Percentiles rank a stretch among this genome's conserved stretches.
phyloP scores from a whole-genome alignment of 1,284 basidiomycete genomes.

The Tylopilus orsonianus region DNA sequence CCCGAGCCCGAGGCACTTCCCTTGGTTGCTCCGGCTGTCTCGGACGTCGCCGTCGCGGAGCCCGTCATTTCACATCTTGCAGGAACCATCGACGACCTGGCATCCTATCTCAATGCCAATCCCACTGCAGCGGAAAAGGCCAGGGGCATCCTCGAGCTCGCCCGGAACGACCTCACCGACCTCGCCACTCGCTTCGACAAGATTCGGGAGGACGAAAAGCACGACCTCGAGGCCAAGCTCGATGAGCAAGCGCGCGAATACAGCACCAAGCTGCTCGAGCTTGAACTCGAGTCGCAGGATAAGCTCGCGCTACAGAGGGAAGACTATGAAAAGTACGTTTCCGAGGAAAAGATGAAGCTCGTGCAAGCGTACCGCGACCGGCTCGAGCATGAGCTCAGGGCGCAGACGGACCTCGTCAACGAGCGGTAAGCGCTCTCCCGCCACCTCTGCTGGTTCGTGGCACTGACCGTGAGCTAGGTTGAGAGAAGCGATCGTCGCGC shows the following conservation, averaged over 20 bases:
- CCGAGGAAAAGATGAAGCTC: conserved; percentile 76
- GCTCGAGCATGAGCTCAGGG: conserved; percentile 82
- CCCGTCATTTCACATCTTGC: conserved; percentile 93
- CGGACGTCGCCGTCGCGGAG: conserved; percentile 71
- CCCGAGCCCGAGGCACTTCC: conserved; percentile 55
- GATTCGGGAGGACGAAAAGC: conserved; percentile 80
- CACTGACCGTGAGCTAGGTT: conserved; percentile 50
- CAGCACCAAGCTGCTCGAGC: conserved; percentile 76
- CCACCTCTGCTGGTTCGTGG: not conserved
- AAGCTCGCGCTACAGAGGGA: conserved; percentile 86
- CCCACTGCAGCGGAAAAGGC: conserved; percentile 69
- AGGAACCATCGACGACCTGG: conserved; percentile 90
- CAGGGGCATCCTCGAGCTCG: conserved; percentile 69
- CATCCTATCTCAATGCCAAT: conserved; percentile 77
- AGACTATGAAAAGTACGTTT: conserved; percentile 81
- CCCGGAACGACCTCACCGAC: conserved; percentile 81
- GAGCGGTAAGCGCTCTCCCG: conserved; percentile 62
- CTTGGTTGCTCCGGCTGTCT: conserved; percentile 79
- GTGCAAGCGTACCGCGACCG: conserved; percentile 83
- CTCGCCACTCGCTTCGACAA: conserved; percentile 79
- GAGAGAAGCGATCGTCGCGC: conserved; percentile 92
- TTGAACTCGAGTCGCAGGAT: conserved; percentile 83
- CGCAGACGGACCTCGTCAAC: conserved; percentile 93
- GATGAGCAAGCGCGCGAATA: conserved; percentile 86
- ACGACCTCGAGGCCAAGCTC: conserved; percentile 74